Evolutionary conservation across 106 monocot genomes (phyloP), one percentile per base, ranked within the genome.

Genomic region (Alisma plantagoaquatica): DNA sequence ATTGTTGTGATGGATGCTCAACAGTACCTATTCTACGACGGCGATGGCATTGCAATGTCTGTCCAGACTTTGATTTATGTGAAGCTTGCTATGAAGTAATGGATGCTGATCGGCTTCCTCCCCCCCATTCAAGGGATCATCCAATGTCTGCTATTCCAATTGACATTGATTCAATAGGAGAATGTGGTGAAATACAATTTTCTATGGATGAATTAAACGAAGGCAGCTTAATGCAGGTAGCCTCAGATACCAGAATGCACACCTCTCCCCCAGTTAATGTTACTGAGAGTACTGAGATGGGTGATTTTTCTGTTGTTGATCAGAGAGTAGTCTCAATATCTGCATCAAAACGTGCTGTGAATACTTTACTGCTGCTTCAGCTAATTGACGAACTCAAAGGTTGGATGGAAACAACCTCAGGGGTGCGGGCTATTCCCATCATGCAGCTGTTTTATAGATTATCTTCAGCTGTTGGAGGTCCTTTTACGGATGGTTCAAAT

Each of bases 1-100:
- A 98, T 53, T 90, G 81, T 41, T 98, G 98, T 70, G 98, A 98
- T 82, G 98, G 98, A n/a, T 98, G 98, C 60, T 98, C 98, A 52
- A 82, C 98, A 41, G 98, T 98, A 54, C 98, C 98, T 69, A 98
- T 98, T 53, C 72, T 90, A 62, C 41, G 98, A 10, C 85, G 73
- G 12, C 35, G 98, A 49, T 98, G 98, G 98, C 98, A 98, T 63
- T 98, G 98, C 56, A 86, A 74, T 59, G 60, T 98, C 16, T 98
- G 98, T 51, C 98, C 98, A 49, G 98, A 98, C 53, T 98, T 98
- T 68, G 98, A 98, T 60, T 50, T 98, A 46, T 98, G 98, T 62
- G 98, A 98, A 68, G 61, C 98, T 2, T 98, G 90, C 71, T 98
- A 98, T 79, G 85, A 90, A 70, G 72, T 86, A 46, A 59, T 98